A percentile compares a stretch with the other conserved stretches of the same genome.
Evolutionary conservation across 2,329 filamentous ascomycete species (phyloP).

Genomic region (Calonectria leucothoes): DNA sequence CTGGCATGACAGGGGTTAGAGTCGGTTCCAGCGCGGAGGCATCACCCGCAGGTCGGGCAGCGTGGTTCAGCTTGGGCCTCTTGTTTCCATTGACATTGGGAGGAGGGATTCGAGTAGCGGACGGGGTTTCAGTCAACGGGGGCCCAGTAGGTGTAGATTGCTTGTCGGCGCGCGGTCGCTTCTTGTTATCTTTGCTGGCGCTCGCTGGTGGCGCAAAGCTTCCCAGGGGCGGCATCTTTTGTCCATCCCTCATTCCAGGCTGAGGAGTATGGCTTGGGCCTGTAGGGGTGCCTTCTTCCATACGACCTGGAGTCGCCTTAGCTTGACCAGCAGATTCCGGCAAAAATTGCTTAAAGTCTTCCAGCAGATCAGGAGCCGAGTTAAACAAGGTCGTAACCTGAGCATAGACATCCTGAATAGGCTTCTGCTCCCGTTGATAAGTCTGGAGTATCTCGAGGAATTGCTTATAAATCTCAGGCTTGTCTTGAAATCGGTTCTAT

Average conservation of each 20-base stretch:
- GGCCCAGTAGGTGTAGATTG: slow-evolving; percentile 60
- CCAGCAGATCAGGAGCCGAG: slow-evolving; percentile 90
- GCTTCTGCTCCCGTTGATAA: slow-evolving; percentile 97
- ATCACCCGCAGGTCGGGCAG: slow-evolving; percentile 69
- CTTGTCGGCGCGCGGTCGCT: slow-evolving; percentile 76
- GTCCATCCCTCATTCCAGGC: slow-evolving; percentile 64
- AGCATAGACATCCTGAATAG: slow-evolving; percentile 97
- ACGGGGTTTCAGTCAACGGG: slow-evolving; percentile 56
- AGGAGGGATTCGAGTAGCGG: slow-evolving; percentile 48
- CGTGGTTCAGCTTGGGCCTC: slow-evolving; percentile 81
- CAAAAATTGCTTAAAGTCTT: slow-evolving; percentile 98
- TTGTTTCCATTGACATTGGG: slow-evolving; percentile 59
- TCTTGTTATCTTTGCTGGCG: slow-evolving; percentile 90
- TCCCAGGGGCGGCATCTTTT: slow-evolving; percentile 92
- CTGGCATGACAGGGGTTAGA: slow-evolving; percentile 86
- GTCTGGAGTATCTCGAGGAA: slow-evolving; percentile 98
- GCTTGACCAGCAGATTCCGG: slow-evolving; percentile 80
- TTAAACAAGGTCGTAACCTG: slow-evolving; percentile 96
- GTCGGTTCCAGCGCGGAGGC: slow-evolving; percentile 82
- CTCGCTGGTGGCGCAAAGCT: slow-evolving; percentile 89
- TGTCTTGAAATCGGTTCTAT: slow-evolving; percentile 95
- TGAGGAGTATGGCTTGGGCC: slow-evolving; percentile 67
- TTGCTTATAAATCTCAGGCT: slow-evolving; percentile 99
- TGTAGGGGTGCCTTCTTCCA: slow-evolving; percentile 63
- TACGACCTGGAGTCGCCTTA: slow-evolving; percentile 64